phyloP scores from a whole-genome alignment of 192 early-diverging fungal species.

The Linnemannia exigua region DNA sequence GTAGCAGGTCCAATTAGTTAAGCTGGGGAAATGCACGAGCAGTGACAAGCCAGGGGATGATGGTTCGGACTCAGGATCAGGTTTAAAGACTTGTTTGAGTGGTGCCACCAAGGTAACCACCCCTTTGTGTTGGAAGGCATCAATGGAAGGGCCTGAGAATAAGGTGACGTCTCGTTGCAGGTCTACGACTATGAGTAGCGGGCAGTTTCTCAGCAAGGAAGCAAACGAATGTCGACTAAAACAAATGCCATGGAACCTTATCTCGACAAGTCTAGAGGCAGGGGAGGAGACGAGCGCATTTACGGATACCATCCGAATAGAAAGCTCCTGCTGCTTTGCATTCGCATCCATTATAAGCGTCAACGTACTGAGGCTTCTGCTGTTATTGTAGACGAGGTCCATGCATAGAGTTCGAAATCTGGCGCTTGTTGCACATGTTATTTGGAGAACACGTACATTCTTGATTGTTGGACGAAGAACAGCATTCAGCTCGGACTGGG shows the following conservation, averaged over 20 bases:
- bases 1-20: background rate
- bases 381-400: slow-evolving; percentile 24
- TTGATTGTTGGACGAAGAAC: slow-evolving; percentile 21
- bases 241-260: slow-evolving; percentile 3
- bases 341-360: background rate
- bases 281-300: slow-evolving; percentile 4
- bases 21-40: slow-evolving; percentile 22
- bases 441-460: slow-evolving; percentile 4
- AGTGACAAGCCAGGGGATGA: slow-evolving; percentile 3
- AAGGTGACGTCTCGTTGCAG: slow-evolving; percentile 2
- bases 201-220: slow-evolving; percentile 16
- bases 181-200: slow-evolving; percentile 13
- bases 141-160: slow-evolving; percentile 15
- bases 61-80: slow-evolving; percentile 1
- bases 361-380: slow-evolving; percentile 12
- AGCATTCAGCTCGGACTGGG: background rate
- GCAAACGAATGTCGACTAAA: slow-evolving; percentile 15
- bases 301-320: slow-evolving; percentile 2
- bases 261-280: background rate
- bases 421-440: background rate
- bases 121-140: slow-evolving; percentile 18
- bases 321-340: background rate
- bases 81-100: slow-evolving; percentile 17
- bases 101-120: slow-evolving; percentile 7
- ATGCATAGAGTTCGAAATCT: slow-evolving; percentile 6